These are phyloP conservation scores for Stylonectria norvegica DNA, from an alignment of 2,329 filamentous ascomycete genomes.

Conservation along the genomic window DNA sequence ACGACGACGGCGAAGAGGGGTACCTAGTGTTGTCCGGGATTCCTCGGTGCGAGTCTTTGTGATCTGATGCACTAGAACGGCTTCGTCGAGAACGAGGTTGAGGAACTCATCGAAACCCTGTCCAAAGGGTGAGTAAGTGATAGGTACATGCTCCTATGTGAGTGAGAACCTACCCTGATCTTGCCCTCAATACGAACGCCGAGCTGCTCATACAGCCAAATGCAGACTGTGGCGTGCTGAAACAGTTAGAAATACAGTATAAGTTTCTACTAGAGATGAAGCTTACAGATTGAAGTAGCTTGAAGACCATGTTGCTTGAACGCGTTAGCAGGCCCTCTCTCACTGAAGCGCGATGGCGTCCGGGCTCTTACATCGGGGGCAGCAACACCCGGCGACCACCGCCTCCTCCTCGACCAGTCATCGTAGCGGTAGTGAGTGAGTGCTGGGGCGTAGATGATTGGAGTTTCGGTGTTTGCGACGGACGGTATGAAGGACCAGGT, in stretches of 20 bases:
- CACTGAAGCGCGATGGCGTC: conserved; percentile 4
- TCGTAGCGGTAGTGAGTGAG: conserved; percentile 23
- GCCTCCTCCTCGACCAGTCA: conserved; percentile 59
- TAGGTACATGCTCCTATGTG: background rate
- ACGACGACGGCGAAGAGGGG: too few relatives aligned
- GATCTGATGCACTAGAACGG: conserved; percentile 82
- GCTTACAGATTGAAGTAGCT: conserved; percentile 67
- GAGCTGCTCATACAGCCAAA: conserved; percentile 97
- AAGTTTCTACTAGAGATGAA: background rate
- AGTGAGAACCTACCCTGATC: conserved; percentile 68
- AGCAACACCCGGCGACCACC: conserved; percentile 58
- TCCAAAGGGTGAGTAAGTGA: conserved; percentile 2
- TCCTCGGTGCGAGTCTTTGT: conserved; percentile 77
- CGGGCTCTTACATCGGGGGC: conserved; percentile 48
- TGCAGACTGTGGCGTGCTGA: conserved; percentile 77
- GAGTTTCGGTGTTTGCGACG: background rate
- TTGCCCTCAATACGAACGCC: conserved; percentile 93
- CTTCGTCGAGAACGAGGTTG: conserved; percentile 96
- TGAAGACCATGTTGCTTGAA: conserved; percentile 54
- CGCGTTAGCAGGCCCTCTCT: conserved; percentile 20
- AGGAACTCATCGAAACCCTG: conserved; percentile 99
- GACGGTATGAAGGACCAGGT: background rate
- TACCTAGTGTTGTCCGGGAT: conserved; percentile 75
- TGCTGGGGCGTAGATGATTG: background rate
- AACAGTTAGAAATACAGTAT: conserved; percentile 14